Conservation (phyloP, 129 eudicot species). For the Heracleum sosnowskyi region DNA sequence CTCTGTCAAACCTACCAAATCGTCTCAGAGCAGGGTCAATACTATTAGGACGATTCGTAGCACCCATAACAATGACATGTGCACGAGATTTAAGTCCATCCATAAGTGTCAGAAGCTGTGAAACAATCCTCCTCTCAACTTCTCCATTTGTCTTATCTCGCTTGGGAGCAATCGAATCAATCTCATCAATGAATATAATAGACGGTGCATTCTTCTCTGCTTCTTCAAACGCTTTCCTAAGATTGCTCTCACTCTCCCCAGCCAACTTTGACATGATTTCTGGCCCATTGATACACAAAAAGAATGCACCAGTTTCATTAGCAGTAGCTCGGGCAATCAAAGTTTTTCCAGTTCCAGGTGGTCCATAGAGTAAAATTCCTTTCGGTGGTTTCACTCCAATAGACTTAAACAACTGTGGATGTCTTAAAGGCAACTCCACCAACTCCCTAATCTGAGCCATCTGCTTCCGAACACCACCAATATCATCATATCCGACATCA, state of each 20-base stretch:
- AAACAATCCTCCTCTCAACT: slow-evolving; percentile 92
- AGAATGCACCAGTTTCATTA: slow-evolving; percentile 93
- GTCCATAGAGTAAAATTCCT: slow-evolving; percentile 86
- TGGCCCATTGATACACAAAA: slow-evolving; percentile 84
- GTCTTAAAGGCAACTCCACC: slow-evolving; percentile 89
- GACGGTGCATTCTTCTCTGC: slow-evolving; percentile 96
- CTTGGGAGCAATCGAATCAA: slow-evolving; percentile 95
- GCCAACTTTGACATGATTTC: slow-evolving; percentile 96
- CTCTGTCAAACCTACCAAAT: slow-evolving; percentile 88
- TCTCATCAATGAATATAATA: slow-evolving; percentile 79
- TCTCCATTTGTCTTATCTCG: slow-evolving; percentile 90
- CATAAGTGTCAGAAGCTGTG: slow-evolving; percentile 89
- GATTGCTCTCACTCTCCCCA: slow-evolving; percentile 97
- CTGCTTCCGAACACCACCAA: slow-evolving; percentile 95
- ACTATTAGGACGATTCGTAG: slow-evolving; percentile 94
- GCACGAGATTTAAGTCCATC: slow-evolving; percentile 92
- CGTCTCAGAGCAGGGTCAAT: slow-evolving; percentile 92
- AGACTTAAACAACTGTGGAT: slow-evolving; percentile 86
- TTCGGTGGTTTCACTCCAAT: slow-evolving; percentile 95
- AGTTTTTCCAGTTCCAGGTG: slow-evolving; percentile 95
- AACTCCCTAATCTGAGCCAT: slow-evolving; percentile 95
- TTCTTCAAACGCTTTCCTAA: slow-evolving; percentile 91
- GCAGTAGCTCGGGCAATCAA: slow-evolving; percentile 91
- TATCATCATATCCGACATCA: slow-evolving; percentile 92
- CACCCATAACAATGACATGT: slow-evolving; percentile 94